These are phyloP conservation scores for Xylogone sp. DNA, from an alignment of 2,329 filamentous ascomycete species.

Conservation along the genomic window DNA sequence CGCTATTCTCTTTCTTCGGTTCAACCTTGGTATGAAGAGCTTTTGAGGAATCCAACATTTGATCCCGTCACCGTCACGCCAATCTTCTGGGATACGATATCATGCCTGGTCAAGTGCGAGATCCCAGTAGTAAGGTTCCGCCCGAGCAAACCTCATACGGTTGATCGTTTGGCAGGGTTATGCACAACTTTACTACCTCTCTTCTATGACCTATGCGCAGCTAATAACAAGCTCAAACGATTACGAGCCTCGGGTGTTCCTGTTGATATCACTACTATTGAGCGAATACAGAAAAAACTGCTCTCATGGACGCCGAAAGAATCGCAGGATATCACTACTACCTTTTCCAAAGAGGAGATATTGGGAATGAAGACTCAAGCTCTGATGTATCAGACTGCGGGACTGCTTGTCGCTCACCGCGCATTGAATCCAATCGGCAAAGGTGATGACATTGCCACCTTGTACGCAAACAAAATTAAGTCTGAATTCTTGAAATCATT, in stretches of 20 bases:
- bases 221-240: no score
- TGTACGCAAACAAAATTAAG: slow-evolving; percentile 17
- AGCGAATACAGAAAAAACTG: neutral
- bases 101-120: neutral
- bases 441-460: slow-evolving; percentile 17
- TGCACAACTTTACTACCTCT: slow-evolving; percentile 26
- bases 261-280: neutral
- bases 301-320: neutral
- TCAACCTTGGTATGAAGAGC: slow-evolving; percentile 1
- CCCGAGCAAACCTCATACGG: slow-evolving; percentile 8
- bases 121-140: neutral
- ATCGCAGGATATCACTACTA: no score
- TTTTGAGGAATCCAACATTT: neutral
- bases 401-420: slow-evolving; percentile 25
- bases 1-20: neutral
- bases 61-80: neutral
- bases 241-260: neutral
- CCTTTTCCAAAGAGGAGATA: neutral
- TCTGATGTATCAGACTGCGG: neutral
- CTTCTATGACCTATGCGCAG: slow-evolving; percentile 26
- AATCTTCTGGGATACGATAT: neutral
- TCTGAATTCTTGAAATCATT: no score
- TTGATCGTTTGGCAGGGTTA: slow-evolving; percentile 27
- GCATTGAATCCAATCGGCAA: slow-evolving; percentile 13
- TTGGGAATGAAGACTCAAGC: neutral